Conservation (phyloP, 1,284 basidiomycete species). For the Sanghuangporus weigelae region DNA sequence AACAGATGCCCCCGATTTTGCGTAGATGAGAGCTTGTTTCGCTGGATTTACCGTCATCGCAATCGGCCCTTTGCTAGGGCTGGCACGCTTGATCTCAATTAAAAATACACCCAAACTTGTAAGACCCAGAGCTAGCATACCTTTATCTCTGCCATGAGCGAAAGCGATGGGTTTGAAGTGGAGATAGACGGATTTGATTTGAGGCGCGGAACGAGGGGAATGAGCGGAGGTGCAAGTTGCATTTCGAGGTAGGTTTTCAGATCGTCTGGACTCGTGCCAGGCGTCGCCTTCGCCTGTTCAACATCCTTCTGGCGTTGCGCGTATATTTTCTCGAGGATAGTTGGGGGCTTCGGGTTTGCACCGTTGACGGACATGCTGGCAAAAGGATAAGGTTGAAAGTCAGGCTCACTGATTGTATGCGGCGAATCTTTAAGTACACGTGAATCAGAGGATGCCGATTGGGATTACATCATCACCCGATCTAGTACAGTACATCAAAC, state of each 20-base stretch:
- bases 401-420: neutral
- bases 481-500: neutral
- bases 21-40: slow-evolving; percentile 83
- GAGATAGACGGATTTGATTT: slow-evolving; percentile 42
- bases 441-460: neutral
- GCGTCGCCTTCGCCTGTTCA: slow-evolving; percentile 41
- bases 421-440: neutral
- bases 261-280: slow-evolving; percentile 37
- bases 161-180: slow-evolving; percentile 60
- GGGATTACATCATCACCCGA: neutral
- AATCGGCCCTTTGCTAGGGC: slow-evolving; percentile 89
- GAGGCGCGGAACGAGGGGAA: slow-evolving; percentile 62
- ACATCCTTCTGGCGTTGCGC: slow-evolving; percentile 55
- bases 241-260: slow-evolving; percentile 57
- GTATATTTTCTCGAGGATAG: slow-evolving; percentile 74
- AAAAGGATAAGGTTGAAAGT: neutral
- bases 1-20: slow-evolving; percentile 84
- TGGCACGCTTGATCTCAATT: slow-evolving; percentile 85
- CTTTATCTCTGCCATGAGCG: slow-evolving; percentile 67
- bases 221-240: slow-evolving; percentile 76
- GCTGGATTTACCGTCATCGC: slow-evolving; percentile 75
- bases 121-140: neutral
- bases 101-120: neutral
- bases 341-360: slow-evolving; percentile 47
- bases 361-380: neutral